Percentiles rank a stretch among this genome's conserved stretches.
Conservation (phyloP, 257 asterid species). For the Petrea volubilis region DNA sequence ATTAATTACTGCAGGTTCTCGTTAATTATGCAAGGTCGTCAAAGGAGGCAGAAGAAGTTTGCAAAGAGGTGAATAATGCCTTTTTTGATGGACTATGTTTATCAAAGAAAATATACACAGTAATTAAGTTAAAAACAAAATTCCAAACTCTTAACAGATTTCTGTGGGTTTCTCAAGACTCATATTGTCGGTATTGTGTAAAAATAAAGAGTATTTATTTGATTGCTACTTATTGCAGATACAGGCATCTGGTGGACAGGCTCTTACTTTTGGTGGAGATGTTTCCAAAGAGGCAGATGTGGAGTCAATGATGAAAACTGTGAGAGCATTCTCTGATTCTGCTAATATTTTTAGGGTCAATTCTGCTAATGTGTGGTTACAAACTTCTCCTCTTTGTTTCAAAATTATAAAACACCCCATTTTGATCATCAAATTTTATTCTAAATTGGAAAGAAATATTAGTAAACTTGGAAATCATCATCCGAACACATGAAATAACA, state of each 20-base stretch:
- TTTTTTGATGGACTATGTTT: conserved; percentile 17
- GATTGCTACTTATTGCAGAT: conserved; percentile 53
- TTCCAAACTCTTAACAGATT: no score
- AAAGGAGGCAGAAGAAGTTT: conserved; percentile 95
- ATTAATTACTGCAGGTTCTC: conserved; percentile 60
- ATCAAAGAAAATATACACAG: no score
- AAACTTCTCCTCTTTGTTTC: no score
- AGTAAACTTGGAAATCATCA: conserved; percentile 7
- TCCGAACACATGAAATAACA: no score
- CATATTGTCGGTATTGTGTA: conserved; percentile 1
- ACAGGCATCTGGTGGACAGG: conserved; percentile 86
- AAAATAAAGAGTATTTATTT: neutral
- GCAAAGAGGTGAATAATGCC: conserved; percentile 53
- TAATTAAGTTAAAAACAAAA: no score
- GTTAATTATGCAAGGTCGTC: conserved; percentile 98
- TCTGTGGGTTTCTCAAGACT: no score
- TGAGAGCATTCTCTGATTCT: conserved; percentile 30
- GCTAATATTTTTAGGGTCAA: neutral
- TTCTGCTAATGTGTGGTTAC: no score
- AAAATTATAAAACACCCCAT: no score
- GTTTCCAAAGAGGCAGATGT: conserved; percentile 96
- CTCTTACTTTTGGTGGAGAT: conserved; percentile 88
- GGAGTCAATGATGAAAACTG: conserved; percentile 88
- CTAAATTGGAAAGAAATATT: no score
- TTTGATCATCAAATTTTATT: no score